Base-by-base conservation (phyloP, 2,329 filamentous ascomycete species). In the Lecanicillium sp. region DNA sequence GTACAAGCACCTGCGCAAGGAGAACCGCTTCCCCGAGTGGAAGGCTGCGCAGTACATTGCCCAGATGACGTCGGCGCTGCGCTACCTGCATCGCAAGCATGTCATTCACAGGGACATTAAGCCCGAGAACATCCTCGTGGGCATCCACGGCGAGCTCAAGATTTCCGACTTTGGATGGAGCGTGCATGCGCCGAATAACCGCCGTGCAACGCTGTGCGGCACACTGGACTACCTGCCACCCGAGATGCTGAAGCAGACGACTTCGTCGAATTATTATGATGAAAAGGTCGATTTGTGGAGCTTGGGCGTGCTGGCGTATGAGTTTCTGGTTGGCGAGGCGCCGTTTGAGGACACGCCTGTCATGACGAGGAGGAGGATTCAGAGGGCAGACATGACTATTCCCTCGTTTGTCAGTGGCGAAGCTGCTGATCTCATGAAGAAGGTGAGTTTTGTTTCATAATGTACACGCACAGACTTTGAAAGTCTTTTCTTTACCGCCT, bases 141-240 rank as follows among this genome's bases (percentile, higher is more conserved):
- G 90, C 12, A 88, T 96, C 43, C 90, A 96, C 57, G 92, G 89
- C 48, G 92, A 98, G 69, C 89, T 98, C 67, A 98, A 98, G 64
- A 89, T 98, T 55, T 94, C 87, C 4, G 92, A 98, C 62, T 98
- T 96, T 55, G 90, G 92, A 35, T 98, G 92, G 92, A 94, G 85
- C 58, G 92, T 96, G 4, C 92, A 98, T 62, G 92, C 92, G 5
- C 92, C 92, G 19, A 95, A 94, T 63, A 94, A 90, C 65, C 73
- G 92, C 50, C 75, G 92, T 45, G 83, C 89, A 55, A 98, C 92
- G 40, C 89, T 96, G 78, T 98, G 92, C 60, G 92, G 92, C 46
- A 98, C 92, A 14, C 77, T 96, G 30, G 92, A 98, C 64, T 98
- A 98, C 61, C 76, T 98, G 13, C 92, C 92, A 3, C 92, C 92